Percentiles rank a stretch among this genome's conserved stretches.
phyloP scores from a whole-genome alignment of 352 stramenopile genomes.

The Pythium chondricola region DNA sequence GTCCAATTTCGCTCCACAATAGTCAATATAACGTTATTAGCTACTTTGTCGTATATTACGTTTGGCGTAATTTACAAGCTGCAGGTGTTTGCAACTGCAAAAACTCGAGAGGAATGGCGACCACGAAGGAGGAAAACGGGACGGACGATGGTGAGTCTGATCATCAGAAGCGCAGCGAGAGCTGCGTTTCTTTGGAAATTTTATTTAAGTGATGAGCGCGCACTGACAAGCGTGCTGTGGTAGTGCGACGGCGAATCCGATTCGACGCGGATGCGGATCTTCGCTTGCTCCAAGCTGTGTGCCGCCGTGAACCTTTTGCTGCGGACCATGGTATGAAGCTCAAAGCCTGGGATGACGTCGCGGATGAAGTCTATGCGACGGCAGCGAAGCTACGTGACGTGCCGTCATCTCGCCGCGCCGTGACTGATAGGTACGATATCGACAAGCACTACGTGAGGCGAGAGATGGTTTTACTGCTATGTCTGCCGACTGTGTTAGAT shows the following conservation, averaged over 20 bases:
- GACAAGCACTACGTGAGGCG: neutral
- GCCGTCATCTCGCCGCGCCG: constrained; percentile 29
- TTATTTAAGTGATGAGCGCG: no score
- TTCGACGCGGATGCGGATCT: constrained; percentile 38
- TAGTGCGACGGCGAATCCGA: constrained; percentile 24
- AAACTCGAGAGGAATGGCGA: no score
- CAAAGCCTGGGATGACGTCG: constrained; percentile 41
- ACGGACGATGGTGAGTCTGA: no score
- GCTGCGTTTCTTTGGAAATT: neutral
- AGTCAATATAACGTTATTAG: constrained; percentile 25
- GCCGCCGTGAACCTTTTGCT: constrained; percentile 33
- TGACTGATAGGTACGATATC: constrained; percentile 27
- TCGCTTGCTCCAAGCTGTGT: constrained; percentile 34
- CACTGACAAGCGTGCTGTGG: neutral
- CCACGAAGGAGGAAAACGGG: no score
- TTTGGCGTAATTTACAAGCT: no score
- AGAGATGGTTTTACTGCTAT: neutral
- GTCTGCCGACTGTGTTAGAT: constrained; percentile 10
- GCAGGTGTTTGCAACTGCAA: no score
- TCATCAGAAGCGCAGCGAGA: no score
- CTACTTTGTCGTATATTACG: no score
- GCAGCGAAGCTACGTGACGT: constrained; percentile 22
- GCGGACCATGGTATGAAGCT: constrained; percentile 45
- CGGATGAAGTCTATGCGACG: constrained; percentile 29
- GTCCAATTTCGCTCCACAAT: no score